Conservation (phyloP, 148 eudicot genomes). For the Salicornia ramosissima region DNA sequence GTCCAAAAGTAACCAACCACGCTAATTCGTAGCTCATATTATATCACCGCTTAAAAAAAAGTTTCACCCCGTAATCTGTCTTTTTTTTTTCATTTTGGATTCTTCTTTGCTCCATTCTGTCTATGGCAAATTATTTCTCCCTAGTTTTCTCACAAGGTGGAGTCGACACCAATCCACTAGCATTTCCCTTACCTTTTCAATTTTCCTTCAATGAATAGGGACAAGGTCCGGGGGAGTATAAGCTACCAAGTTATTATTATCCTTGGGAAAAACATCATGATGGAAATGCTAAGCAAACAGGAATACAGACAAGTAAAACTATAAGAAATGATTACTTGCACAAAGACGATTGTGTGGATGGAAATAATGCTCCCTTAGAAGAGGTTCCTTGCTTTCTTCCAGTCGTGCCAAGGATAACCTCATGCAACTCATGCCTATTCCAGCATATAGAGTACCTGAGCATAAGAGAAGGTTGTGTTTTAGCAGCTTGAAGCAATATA, state of each 20-base stretch:
- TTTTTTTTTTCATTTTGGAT: too few species aligned
- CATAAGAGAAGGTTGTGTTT: background rate
- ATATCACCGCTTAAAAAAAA: background rate
- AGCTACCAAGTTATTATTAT: background rate
- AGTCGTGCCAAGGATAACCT: conserved; percentile 87
- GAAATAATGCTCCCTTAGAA: conserved; percentile 71
- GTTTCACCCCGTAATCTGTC: too few species aligned
- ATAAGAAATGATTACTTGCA: conserved; percentile 59
- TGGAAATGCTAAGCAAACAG: background rate
- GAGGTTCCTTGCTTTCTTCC: conserved; percentile 98
- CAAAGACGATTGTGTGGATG: conserved; percentile 75
- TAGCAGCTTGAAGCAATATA: background rate
- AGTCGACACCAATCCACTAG: too few species aligned
- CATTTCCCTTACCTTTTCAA: too few species aligned
- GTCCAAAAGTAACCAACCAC: background rate
- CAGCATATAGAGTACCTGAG: conserved; percentile 80
- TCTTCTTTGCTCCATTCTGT: too few species aligned
- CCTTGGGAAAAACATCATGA: background rate
- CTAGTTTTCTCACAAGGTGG: too few species aligned
- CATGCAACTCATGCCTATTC: conserved; percentile 75
- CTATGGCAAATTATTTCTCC: too few species aligned
- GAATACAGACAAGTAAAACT: background rate
- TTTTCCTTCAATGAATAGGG: too few species aligned
- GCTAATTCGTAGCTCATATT: background rate
- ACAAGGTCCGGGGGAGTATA: too few species aligned